Evolutionary conservation across 2,329 filamentous ascomycete species (phyloP).

Genomic region (Epichloe festucae): DNA sequence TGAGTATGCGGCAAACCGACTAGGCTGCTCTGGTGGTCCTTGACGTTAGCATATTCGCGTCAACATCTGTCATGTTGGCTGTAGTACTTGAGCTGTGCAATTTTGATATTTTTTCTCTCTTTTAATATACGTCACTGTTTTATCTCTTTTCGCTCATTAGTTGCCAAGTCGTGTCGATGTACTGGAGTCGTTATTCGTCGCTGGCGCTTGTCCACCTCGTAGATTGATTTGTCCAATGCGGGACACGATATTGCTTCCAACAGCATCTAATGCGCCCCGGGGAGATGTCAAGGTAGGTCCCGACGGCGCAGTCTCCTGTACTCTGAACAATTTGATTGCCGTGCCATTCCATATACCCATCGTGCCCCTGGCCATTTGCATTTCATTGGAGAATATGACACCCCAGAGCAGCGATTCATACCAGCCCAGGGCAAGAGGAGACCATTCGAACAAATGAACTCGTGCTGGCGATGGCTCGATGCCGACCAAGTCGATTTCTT

Average conservation of each 20-base stretch:
- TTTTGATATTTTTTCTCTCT: neutral
- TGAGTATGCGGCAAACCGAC: neutral
- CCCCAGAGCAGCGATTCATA: slow-evolving; percentile 93
- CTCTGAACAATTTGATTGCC: slow-evolving; percentile 72
- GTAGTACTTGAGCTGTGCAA: neutral
- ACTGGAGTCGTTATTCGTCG: slow-evolving; percentile 8
- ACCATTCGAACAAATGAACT: slow-evolving; percentile 94
- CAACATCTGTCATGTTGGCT: neutral
- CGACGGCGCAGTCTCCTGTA: slow-evolving; percentile 70
- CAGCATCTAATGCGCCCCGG: slow-evolving; percentile 81
- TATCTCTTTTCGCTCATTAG: neutral
- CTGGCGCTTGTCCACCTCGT: slow-evolving; percentile 29
- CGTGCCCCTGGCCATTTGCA: slow-evolving; percentile 74
- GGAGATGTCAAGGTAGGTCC: slow-evolving; percentile 70
- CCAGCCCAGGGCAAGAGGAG: slow-evolving; percentile 79
- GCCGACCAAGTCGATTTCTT: slow-evolving; percentile 49
- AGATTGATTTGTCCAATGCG: slow-evolving; percentile 74
- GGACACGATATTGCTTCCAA: slow-evolving; percentile 79
- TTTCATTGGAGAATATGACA: slow-evolving; percentile 81
- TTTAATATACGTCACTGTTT: neutral
- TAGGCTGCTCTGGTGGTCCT: neutral
- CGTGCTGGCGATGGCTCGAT: slow-evolving; percentile 64
- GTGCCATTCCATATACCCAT: slow-evolving; percentile 94
- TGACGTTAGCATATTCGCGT: neutral
- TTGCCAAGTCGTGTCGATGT: slow-evolving; percentile 4